phyloP scores from a whole-genome alignment of 2,329 filamentous ascomycete genomes.

The Beauveria sp. region DNA sequence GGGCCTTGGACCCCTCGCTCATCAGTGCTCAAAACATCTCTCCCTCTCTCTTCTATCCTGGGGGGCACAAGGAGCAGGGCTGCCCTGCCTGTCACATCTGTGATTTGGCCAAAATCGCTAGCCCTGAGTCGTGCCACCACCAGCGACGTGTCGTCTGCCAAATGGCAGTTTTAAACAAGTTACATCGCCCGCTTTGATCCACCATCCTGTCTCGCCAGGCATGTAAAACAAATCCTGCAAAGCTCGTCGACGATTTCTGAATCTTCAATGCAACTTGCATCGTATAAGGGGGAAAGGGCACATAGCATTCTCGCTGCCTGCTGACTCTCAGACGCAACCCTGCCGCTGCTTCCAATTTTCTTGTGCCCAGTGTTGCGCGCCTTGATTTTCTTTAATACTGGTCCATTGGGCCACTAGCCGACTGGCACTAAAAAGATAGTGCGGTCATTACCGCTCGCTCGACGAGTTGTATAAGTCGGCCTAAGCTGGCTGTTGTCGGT shows the following conservation, averaged over 20 bases:
- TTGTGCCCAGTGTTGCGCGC: slow-evolving; percentile 7
- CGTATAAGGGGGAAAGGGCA: neutral
- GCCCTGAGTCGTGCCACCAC: slow-evolving; percentile 6
- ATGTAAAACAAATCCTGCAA: slow-evolving; percentile 5
- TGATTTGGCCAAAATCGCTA: neutral
- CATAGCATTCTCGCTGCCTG: neutral
- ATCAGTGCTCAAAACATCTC: neutral
- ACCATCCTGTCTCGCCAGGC: slow-evolving; percentile 4
- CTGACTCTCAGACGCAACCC: slow-evolving; percentile 6
- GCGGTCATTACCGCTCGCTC: slow-evolving; percentile 9
- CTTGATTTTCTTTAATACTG: slow-evolving; percentile 5
- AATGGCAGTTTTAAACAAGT: slow-evolving; percentile 8
- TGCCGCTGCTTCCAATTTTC: slow-evolving; percentile 1
- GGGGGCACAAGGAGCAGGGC: neutral
- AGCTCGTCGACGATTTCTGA: neutral
- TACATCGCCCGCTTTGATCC: slow-evolving; percentile 7
- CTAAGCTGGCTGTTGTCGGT: slow-evolving; percentile 10
- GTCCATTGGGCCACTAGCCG: slow-evolving; percentile 10
- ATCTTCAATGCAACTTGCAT: neutral
- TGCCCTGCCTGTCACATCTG: slow-evolving; percentile 3
- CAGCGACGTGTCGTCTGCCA: neutral
- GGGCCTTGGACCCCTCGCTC: slow-evolving; percentile 1
- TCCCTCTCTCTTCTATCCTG: neutral
- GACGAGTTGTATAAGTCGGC: slow-evolving; percentile 11
- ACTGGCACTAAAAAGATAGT: slow-evolving; percentile 12